Base-by-base conservation (phyloP, 2,329 filamentous ascomycete species). In the Albifimbria verrucaria region DNA sequence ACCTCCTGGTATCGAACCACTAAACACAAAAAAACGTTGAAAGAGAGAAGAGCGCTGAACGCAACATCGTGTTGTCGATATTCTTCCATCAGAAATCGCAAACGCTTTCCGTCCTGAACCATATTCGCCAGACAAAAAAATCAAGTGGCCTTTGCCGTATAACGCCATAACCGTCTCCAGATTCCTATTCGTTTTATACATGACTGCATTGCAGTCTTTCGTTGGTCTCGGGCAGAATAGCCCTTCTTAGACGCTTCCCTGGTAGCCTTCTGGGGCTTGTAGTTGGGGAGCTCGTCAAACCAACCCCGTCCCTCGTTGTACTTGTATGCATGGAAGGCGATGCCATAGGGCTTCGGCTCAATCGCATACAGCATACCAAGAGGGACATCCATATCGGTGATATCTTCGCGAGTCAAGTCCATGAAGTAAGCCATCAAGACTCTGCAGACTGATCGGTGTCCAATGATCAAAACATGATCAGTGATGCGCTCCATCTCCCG, bases 371-470 rank as follows among this genome's bases (percentile, higher is more conserved):
- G 79, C 78, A 96, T 92, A 18, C 94, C 94, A 48, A 99, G 77
- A 1, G 94, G 94, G 45, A 97, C 90, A 66, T 97, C 93, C 56
- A 99, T 82, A 63, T 97, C 91, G 12, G 94, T 93, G 56, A 99
- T 95, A 65, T 96, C 89, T 58, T 96, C 87, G 32, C 92, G 81
- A 48, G 89, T 92, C 50, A 97, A 78, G 54, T 96, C 92, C 77
- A 94, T 92, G 73, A 99, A 99, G 72, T 99, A 99, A 1, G 93
- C 92, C 72, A 99, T 87, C 55, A 99, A 77, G 6, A 99, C 93
- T 26, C 94, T 86, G 52, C 91, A 93, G 39, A 97, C 88, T 3
- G 91, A 95, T 26, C 94, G 90, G 70, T 97, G 94, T 28, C 90
- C 92, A 61, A 97, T 89, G 62, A 99, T 87, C 55, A 97, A 78